Conservation (phyloP, 805 yeast species). For the Hanseniaspora occidentalis region DNA sequence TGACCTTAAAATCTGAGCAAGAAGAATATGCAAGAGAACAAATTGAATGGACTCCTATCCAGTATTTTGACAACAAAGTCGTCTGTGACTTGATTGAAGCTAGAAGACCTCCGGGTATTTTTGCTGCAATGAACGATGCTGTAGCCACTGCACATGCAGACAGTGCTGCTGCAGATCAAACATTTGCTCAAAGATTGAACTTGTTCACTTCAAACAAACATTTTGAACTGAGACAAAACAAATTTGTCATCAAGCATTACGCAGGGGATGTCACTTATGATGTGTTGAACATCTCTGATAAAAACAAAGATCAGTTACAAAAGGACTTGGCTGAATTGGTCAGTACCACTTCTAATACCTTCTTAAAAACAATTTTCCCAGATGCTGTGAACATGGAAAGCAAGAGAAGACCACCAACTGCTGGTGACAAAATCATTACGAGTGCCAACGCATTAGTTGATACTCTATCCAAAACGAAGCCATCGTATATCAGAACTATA, state of each 20-base stretch:
- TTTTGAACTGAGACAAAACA: slow-evolving; percentile 77
- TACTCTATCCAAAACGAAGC: slow-evolving; percentile 81
- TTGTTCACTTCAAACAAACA: slow-evolving; percentile 74
- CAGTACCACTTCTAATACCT: slow-evolving; percentile 55
- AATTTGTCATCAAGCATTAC: slow-evolving; percentile 87
- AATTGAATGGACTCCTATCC: slow-evolving; percentile 95
- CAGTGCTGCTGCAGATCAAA: slow-evolving; percentile 90
- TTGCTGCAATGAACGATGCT: slow-evolving; percentile 93
- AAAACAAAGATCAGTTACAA: slow-evolving; percentile 88
- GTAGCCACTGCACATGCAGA: slow-evolving; percentile 98
- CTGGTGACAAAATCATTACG: slow-evolving; percentile 84
- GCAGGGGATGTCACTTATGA: slow-evolving; percentile 98
- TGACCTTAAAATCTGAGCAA: slow-evolving; percentile 93
- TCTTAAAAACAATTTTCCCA: slow-evolving; percentile 50
- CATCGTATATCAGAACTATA: slow-evolving; percentile 93
- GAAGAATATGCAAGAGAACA: slow-evolving; percentile 93
- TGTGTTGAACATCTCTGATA: slow-evolving; percentile 82
- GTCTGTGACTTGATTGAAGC: slow-evolving; percentile 95
- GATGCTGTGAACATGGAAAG: slow-evolving; percentile 52
- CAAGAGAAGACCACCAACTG: slow-evolving; percentile 84
- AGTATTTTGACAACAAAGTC: slow-evolving; percentile 88
- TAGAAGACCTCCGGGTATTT: slow-evolving; percentile 88
- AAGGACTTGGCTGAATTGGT: slow-evolving; percentile 77
- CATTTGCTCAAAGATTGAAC: slow-evolving; percentile 83
- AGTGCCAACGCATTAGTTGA: slow-evolving; percentile 87